phyloP scores from a whole-genome alignment of 306 rosid species.

The Rosa multiflora region DNA sequence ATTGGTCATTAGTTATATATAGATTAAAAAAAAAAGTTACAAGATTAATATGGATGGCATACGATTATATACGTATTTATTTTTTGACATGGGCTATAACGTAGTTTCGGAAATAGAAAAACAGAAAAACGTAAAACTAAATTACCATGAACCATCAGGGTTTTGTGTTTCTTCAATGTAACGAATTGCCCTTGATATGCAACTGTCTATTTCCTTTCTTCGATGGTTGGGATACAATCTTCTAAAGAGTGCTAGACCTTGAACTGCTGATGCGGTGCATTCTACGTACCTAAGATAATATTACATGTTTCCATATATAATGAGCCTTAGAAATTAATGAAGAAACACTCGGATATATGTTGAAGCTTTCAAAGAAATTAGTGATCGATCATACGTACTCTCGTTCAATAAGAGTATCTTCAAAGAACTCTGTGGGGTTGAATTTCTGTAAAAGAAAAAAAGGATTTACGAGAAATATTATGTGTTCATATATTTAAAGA shows the following conservation, averaged over 20 bases:
- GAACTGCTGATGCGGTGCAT: slow-evolving; percentile 64
- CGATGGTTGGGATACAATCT: slow-evolving; percentile 57
- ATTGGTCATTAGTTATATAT: no score
- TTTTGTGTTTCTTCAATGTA: slow-evolving; percentile 51
- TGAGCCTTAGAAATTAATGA: background rate
- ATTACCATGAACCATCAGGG: slow-evolving; percentile 79
- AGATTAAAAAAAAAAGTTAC: no score
- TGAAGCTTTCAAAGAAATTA: no score
- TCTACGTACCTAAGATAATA: slow-evolving; percentile 47
- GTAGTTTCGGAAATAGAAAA: background rate
- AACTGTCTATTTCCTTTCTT: slow-evolving; percentile 48
- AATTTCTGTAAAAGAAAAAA: slow-evolving; percentile 23
- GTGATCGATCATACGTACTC: slow-evolving; percentile 42
- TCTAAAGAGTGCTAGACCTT: slow-evolving; percentile 49
- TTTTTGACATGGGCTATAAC: no score
- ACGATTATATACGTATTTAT: no score
- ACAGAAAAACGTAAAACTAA: no score
- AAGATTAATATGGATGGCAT: no score
- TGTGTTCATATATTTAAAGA: no score
- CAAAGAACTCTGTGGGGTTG: slow-evolving; percentile 59
- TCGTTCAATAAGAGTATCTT: slow-evolving; percentile 48
- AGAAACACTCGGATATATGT: no score
- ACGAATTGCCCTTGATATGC: slow-evolving; percentile 41
- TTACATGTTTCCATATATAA: background rate
- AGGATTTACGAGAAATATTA: background rate